phyloP scores from a whole-genome alignment of 805 yeast species.

The Diddensiella caesifluorescens region DNA sequence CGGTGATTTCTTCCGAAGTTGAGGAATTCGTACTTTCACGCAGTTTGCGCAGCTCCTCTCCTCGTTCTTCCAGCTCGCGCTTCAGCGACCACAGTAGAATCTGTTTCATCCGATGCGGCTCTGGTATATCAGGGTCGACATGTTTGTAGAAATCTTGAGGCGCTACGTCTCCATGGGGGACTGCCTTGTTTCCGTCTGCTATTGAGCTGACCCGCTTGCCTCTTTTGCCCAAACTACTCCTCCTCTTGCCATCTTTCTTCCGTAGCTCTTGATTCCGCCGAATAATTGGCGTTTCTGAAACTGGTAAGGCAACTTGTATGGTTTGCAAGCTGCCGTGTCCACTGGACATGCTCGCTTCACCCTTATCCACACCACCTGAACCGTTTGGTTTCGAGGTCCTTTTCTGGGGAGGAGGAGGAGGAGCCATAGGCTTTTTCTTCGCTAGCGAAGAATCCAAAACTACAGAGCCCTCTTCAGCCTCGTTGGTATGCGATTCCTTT shows the following conservation, averaged over 20 bases:
- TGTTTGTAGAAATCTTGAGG: slow-evolving; percentile 54
- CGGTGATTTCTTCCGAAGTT: slow-evolving; percentile 26
- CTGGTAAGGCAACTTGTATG: slow-evolving; percentile 8
- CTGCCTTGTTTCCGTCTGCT: slow-evolving; percentile 74
- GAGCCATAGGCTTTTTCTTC: no score
- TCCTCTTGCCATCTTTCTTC: slow-evolving; percentile 21
- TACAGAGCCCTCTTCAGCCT: no score
- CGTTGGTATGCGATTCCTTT: no score
- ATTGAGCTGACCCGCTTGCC: slow-evolving; percentile 71
- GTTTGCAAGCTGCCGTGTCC: no score
- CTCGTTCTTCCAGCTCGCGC: slow-evolving; percentile 37
- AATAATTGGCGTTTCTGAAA: slow-evolving; percentile 37
- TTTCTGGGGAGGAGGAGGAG: no score
- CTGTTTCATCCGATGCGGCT: slow-evolving; percentile 68
- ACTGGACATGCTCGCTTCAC: no score
- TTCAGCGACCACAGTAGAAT: slow-evolving; percentile 63
- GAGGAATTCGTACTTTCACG: slow-evolving; percentile 27
- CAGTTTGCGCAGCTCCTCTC: slow-evolving; percentile 15
- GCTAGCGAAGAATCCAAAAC: no score
- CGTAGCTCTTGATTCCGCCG: slow-evolving; percentile 35
- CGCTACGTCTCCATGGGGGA: slow-evolving; percentile 61
- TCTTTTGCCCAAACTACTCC: slow-evolving; percentile 36
- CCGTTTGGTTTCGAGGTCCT: no score
- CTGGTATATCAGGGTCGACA: slow-evolving; percentile 57
- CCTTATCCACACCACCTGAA: no score